Evolutionary conservation across 352 stramenopile genomes (phyloP).

Genomic region (Pythium utonaiense): DNA sequence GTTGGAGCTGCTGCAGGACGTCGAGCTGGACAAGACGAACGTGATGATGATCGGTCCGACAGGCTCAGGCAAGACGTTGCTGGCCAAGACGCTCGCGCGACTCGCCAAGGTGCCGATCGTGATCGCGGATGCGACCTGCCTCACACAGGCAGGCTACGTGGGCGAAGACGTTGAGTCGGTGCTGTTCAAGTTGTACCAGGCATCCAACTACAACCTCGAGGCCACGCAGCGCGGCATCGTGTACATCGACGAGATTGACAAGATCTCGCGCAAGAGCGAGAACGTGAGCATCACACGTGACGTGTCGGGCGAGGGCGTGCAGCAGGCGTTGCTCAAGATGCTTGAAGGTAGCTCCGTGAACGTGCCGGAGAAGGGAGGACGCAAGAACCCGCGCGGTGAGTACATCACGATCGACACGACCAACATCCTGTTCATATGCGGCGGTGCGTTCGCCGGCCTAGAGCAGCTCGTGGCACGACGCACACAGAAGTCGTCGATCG

Average conservation of each 20-base stretch:
- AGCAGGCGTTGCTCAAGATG: constrained; percentile 99
- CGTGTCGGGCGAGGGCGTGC: constrained; percentile 97
- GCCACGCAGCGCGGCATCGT: constrained; percentile 95
- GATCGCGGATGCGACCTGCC: constrained; percentile 96
- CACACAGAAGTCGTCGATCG: constrained; percentile 94
- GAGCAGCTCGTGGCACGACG: constrained; percentile 94
- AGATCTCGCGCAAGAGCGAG: constrained; percentile 91
- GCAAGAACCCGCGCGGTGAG: constrained; percentile 96
- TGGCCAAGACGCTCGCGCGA: constrained; percentile 95
- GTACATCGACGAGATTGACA: constrained; percentile 99
- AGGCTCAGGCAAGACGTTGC: constrained; percentile 95
- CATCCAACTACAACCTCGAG: constrained; percentile 95
- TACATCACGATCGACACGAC: constrained; percentile 98
- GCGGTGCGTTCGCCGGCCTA: constrained; percentile 95
- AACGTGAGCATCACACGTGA: constrained; percentile 95
- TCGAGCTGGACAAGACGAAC: constrained; percentile 99
- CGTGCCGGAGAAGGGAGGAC: constrained; percentile 95
- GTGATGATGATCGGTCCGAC: constrained; percentile 95
- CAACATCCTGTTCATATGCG: constrained; percentile 99
- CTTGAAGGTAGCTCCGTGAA: constrained; percentile 97
- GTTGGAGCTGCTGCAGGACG: constrained; percentile 68
- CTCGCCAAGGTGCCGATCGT: constrained; percentile 97
- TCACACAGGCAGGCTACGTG: constrained; percentile 98
- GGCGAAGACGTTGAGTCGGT: constrained; percentile 98
- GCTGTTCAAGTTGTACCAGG: constrained; percentile 97